Evolutionary conservation across 2,329 filamentous ascomycete genomes (phyloP), one percentile per base, ranked within the genome.

Genomic region (Didymella sp.): DNA sequence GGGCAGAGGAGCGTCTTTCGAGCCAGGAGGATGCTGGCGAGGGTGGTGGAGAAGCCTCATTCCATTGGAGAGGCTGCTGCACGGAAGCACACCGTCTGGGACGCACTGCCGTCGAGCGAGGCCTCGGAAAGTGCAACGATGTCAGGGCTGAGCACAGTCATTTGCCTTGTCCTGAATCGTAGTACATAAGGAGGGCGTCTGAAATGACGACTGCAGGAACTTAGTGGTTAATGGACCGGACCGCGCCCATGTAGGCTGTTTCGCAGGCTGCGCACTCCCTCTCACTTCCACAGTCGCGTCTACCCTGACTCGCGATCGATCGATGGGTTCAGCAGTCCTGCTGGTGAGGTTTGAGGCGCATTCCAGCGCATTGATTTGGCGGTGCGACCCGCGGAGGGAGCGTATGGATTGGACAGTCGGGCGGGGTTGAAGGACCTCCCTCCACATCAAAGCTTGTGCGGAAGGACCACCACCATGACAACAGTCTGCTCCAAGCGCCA

Each of bases 81-180:
- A 44, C 47, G 42, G 58, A 50, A 58, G 54, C 56, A 65, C 58
- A 64, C 62, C 56, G 63, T 51, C 63, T 61, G 66, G 61, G 69
- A 68, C 67, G 68, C 62, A 65, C 58, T 56, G 44, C 56, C 50
- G 45, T 47, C 52, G 45, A 57, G 42, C 44, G 45, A 43, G 49
- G n/a, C 38, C 52, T 60, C 49, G 49, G 41, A 47, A 59, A 55
- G 64, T 62, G 69, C 61, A 69, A 33, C 58, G 47, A 60, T 60
- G 58, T 60, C 61, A 71, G 63, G 64, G 69, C 66, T 66, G 61
- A 64, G 68, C 67, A 51, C 43, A 17, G 48, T 38, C 45, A 58
- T 53, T 59, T 37, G 44, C 58, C 59, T 61, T 63, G 63, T 61
- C 60, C 59, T 63, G 44, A 57, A 25, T 60, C 42, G 49, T 56